Percentiles rank a stretch among this genome's conserved stretches.
These are phyloP conservation scores for Leccinum aurantiacum DNA, from an alignment of 768 basidiomycete genomes.

Conservation along the genomic window DNA sequence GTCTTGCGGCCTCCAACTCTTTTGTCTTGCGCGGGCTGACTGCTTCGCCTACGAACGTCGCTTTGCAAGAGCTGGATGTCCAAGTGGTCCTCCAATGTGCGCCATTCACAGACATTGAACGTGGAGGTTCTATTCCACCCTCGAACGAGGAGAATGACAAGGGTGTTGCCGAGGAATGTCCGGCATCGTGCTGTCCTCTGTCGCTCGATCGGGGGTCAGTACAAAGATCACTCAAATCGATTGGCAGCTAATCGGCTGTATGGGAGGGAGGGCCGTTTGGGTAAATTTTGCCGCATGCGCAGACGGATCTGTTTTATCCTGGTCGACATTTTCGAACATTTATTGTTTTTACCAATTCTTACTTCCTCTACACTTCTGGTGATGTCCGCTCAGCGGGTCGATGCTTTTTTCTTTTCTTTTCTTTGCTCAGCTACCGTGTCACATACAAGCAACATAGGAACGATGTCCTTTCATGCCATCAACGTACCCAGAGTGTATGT, in stretches of 20 bases:
- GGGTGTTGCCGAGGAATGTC: background rate
- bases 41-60: background rate
- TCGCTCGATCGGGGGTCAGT: background rate
- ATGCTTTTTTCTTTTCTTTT: background rate
- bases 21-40: constrained; percentile 16
- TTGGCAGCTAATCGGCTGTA: background rate
- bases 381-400: too few species aligned
- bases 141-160: background rate
- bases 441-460: too few species aligned
- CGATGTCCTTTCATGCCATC: too few species aligned
- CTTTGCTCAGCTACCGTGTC: too few species aligned
- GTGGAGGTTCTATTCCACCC: background rate
- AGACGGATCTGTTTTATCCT: background rate
- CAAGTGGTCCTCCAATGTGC: constrained; percentile 16
- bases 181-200: background rate
- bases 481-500: too few species aligned
- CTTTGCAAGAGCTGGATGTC: constrained; percentile 4
- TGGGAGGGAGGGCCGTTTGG: background rate
- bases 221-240: background rate
- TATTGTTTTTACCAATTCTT: too few species aligned
- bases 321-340: too few species aligned
- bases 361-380: too few species aligned
- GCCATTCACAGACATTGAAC: constrained; percentile 2
- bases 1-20: constrained; percentile 1
- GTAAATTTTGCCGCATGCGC: background rate